These are phyloP conservation scores for Gillenia trifoliata DNA, from an alignment of 306 rosid genomes.

Conservation along the genomic window DNA sequence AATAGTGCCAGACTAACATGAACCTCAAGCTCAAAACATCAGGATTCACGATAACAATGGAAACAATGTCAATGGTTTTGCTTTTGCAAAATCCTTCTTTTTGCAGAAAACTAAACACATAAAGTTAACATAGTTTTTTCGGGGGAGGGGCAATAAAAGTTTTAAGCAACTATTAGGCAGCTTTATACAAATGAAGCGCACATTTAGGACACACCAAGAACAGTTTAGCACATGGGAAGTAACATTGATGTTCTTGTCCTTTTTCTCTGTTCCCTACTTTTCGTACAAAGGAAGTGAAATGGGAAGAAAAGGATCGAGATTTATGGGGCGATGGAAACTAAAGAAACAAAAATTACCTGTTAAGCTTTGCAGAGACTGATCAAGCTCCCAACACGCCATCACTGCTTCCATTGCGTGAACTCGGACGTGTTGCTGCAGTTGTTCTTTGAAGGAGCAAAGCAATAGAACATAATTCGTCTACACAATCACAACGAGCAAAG, in stretches of 20 bases:
- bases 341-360: slow-evolving; percentile 44
- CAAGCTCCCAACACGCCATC: slow-evolving; percentile 92
- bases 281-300: background rate
- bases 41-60: background rate
- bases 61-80: background rate
- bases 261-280: background rate
- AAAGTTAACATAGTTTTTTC: background rate
- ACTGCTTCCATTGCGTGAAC: slow-evolving; percentile 96
- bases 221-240: background rate
- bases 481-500: slow-evolving; percentile 10
- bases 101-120: background rate
- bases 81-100: no score
- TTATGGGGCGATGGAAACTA: background rate
- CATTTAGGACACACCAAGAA: background rate
- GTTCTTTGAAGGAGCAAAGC: slow-evolving; percentile 80
- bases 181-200: background rate
- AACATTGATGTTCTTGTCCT: background rate
- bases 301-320: background rate
- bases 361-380: slow-evolving; percentile 79
- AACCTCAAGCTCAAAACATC: background rate
- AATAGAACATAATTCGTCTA: slow-evolving; percentile 71
- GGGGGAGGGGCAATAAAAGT: background rate
- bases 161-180: no score
- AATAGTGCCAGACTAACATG: background rate
- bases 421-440: slow-evolving; percentile 81